Evolutionary conservation across 169 alveolate species (phyloP), one percentile per base, ranked within the genome.

Genomic region (Besnoitia besnoiti): DNA sequence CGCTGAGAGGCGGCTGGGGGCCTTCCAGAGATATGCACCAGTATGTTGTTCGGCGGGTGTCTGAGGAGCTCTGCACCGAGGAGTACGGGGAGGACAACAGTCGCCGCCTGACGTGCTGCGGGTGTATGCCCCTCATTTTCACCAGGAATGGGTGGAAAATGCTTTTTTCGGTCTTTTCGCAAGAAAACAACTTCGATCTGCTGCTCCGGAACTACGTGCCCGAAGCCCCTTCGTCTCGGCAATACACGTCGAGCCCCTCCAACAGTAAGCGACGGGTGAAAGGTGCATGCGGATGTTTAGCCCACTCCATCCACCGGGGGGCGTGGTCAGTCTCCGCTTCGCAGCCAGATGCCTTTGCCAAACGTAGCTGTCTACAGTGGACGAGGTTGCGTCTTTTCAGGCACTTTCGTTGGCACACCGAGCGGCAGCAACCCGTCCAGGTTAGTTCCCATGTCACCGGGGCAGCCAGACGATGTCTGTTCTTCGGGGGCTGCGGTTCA

Each of bases 71-170:
- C 0, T 73, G 82, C 82, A 27, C 47, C 21, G 82, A 73, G 44
- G 46, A 73, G 30, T 73, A 73, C 82, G 47, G 30, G 82, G n/a
- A 73, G n/a, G 82, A 73, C 46, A n/a, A n/a, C 47, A 73, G 82
- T n/a, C 16, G n/a, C 27, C 82, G 7, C 24, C 16, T 73, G 47
- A n/a, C 3, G n/a, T 73, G 82, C 46, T 73, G 82, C 21, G 82
- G 82, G 27, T 73, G 14, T 42, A 12, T 19, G 3, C 82, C 82
- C 5, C 82, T 73, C 46, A 73, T 73, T n/a, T 10, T 73, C 82
- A 73, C 82, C 47, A 10, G 82, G 46, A 73, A 73, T 12, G 82
- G 82, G 44, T 73, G 82, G 82, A 73, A 73, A 73, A 4, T n/a
- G 47, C 12, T 73, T 2, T 73, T 73, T 42, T 73, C 82, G 0